Evolutionary conservation across 1,284 basidiomycete genomes (phyloP).

Genomic region (Boletellus deceptivus): DNA sequence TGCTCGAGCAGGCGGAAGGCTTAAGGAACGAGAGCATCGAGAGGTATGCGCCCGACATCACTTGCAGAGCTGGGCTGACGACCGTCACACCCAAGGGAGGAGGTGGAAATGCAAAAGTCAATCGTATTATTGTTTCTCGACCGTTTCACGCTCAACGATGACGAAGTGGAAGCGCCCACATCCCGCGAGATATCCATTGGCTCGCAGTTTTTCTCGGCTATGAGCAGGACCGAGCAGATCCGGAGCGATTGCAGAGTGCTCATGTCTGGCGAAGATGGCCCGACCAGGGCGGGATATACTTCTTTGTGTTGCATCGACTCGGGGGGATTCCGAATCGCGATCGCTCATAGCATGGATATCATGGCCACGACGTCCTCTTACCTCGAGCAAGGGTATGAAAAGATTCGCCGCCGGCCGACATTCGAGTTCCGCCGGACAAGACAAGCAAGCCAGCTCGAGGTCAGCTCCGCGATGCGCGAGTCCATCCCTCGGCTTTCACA

Average conservation of each 20-base stretch:
- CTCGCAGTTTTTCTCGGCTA: conserved; percentile 73
- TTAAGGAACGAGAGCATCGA: conserved; percentile 78
- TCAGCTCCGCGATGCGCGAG: conserved; percentile 67
- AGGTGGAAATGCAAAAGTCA: conserved; percentile 65
- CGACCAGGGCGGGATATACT: conserved; percentile 77
- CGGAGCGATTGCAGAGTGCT: conserved; percentile 83
- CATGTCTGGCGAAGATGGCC: conserved; percentile 82
- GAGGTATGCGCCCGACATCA: conserved; percentile 43
- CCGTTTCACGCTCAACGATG: conserved; percentile 79
- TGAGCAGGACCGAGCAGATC: conserved; percentile 85
- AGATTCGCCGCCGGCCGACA: conserved; percentile 83
- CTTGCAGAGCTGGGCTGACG: background rate
- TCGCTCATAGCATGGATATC: conserved; percentile 70
- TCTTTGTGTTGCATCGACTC: background rate
- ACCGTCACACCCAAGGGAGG: conserved; percentile 46
- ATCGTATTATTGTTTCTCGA: conserved; percentile 80
- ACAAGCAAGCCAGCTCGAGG: conserved; percentile 78
- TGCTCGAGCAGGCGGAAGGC: conserved; percentile 82
- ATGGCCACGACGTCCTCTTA: conserved; percentile 80
- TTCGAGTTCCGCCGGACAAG: conserved; percentile 85
- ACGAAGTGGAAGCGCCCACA: conserved; percentile 71
- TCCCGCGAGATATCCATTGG: conserved; percentile 79
- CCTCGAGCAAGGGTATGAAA: conserved; percentile 88
- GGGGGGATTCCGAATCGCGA: conserved; percentile 2
- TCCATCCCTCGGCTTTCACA: conserved; percentile 71